phyloP scores from a whole-genome alignment of 768 basidiomycete genomes.

The Tulasnella calospora region DNA sequence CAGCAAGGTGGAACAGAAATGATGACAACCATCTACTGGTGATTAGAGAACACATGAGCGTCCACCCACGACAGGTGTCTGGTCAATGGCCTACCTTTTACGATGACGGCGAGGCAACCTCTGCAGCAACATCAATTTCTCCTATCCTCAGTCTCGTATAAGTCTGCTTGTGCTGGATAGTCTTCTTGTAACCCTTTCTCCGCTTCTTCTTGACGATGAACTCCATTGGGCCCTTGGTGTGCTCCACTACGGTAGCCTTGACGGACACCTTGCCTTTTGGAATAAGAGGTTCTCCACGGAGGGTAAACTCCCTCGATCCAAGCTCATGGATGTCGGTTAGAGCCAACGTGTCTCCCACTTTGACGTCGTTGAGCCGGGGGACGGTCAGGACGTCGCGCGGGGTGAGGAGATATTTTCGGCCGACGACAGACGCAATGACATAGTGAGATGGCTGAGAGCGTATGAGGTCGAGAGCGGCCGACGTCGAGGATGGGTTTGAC shows the following conservation, averaged over 20 bases:
- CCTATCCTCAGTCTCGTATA: conserved; percentile 95
- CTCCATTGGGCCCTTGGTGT: conserved; percentile 93
- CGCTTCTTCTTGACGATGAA: conserved; percentile 93
- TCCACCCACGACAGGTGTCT: neutral
- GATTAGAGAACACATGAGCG: neutral
- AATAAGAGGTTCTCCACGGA: conserved; percentile 72
- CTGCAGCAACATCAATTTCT: conserved; percentile 46
- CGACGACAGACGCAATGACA: conserved; percentile 80
- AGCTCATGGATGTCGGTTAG: conserved; percentile 89
- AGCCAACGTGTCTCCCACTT: conserved; percentile 76
- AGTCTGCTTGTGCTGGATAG: conserved; percentile 87
- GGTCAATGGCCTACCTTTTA: neutral
- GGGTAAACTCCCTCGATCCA: conserved; percentile 90
- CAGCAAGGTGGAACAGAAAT: neutral
- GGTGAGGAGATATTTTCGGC: conserved; percentile 82
- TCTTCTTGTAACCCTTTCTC: conserved; percentile 96
- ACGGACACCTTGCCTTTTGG: conserved; percentile 63
- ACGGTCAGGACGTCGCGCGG: conserved; percentile 91
- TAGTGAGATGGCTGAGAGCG: conserved; percentile 91
- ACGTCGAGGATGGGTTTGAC: conserved; percentile 15
- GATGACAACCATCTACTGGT: neutral
- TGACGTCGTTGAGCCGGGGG: conserved; percentile 77
- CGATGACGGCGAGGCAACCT: neutral
- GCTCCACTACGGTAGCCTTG: conserved; percentile 90
- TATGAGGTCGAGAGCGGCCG: conserved; percentile 68